Percentiles rank a stretch among this genome's conserved stretches.
Conservation (phyloP, 306 rosid genomes). For the Vicia villosa region DNA sequence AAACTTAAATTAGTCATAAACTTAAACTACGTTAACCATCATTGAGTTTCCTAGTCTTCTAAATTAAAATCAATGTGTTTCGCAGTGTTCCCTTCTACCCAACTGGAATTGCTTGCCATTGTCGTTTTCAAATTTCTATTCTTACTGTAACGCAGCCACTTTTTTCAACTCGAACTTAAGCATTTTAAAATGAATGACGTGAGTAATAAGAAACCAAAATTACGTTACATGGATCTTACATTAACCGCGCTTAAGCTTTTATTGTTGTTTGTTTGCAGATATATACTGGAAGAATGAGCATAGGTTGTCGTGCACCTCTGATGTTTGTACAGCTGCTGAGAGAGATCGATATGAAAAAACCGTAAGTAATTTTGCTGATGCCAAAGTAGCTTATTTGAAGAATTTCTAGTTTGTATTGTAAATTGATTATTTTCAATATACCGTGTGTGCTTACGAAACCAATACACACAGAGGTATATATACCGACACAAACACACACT, state of each 20-base stretch:
- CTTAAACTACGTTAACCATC: not conserved
- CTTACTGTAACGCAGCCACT: not conserved
- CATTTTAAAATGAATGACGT: not conserved
- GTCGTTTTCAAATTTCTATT: not conserved
- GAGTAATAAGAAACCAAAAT: not conserved
- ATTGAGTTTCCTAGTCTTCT: not conserved
- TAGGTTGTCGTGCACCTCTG: conserved; percentile 79
- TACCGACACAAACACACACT: not conserved
- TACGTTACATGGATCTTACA: not conserved
- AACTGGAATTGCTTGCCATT: not conserved
- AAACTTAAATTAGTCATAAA: not conserved
- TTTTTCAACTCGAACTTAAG: not conserved
- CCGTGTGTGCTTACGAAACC: not conserved
- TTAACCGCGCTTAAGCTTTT: not conserved
- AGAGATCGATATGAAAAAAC: conserved; percentile 95
- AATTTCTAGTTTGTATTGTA: conserved; percentile 25
- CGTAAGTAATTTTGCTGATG: conserved; percentile 47
- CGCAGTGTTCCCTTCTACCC: not conserved
- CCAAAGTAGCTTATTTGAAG: conserved; percentile 18
- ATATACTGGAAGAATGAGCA: conserved; percentile 95
- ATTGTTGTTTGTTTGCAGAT: conserved; percentile 45
- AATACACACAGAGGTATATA: not conserved
- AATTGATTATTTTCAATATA: conserved; percentile 8
- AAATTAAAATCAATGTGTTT: not conserved
- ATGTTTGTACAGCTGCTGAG: conserved; percentile 88